phyloP scores from a whole-genome alignment of 805 yeast species.

The Hanseniaspora vineae region DNA sequence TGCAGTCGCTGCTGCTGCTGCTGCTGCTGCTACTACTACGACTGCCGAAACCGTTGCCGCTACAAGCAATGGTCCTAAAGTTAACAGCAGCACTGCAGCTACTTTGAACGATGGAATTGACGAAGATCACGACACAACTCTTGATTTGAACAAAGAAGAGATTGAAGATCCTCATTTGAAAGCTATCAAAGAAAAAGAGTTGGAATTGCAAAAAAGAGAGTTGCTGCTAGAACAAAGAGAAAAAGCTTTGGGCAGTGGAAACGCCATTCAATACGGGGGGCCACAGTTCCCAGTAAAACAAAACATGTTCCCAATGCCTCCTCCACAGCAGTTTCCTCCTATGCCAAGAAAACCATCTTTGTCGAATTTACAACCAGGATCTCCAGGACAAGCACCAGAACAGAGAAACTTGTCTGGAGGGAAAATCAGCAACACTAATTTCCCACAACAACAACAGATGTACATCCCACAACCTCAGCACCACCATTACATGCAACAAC shows the following conservation, averaged over 20 bases:
- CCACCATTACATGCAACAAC: not conserved
- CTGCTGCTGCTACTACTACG: constrained; percentile 6
- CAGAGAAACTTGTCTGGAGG: not conserved
- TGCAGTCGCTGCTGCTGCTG: constrained; percentile 6
- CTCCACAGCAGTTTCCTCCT: constrained; percentile 6
- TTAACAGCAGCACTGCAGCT: constrained; percentile 5
- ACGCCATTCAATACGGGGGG: not conserved
- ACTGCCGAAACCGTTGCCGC: no score
- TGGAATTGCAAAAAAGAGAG: constrained; percentile 22
- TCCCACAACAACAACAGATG: constrained; percentile 1
- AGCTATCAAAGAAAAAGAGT: constrained; percentile 18
- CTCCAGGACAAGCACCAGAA: not conserved
- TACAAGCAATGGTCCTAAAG: not conserved
- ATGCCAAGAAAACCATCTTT: constrained; percentile 12
- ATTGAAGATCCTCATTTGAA: constrained; percentile 8
- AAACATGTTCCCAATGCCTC: constrained; percentile 1
- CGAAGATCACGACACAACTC: constrained; percentile 1
- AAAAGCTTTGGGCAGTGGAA: constrained; percentile 14
- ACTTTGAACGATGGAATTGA: constrained; percentile 7
- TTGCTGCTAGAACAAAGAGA: constrained; percentile 24
- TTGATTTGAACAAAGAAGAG: not conserved
- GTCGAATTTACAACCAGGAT: not conserved
- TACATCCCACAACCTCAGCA: not conserved
- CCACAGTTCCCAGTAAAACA: not conserved
- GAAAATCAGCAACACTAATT: not conserved